These are phyloP conservation scores for Peziza echinospora DNA, from an alignment of 495 filamentous ascomycete genomes.

Conservation along the genomic window DNA sequence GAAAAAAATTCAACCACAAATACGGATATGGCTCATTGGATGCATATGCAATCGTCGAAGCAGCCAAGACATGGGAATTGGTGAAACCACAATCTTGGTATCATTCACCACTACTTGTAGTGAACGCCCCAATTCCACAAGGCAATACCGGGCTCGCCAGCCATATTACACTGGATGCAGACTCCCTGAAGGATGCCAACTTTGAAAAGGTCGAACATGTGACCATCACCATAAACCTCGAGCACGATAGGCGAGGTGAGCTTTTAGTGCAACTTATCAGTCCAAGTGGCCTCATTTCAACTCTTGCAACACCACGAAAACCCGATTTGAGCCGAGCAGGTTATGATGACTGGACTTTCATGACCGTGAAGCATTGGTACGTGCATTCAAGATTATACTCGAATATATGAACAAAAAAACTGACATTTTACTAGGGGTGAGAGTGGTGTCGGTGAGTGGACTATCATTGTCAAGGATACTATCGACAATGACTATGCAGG, in stretches of 20 bases:
- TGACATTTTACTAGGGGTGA: constrained; percentile 46
- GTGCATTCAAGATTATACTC: constrained; percentile 14
- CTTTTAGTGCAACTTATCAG: constrained; percentile 81
- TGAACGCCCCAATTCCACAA: constrained; percentile 69
- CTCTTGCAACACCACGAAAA: constrained; percentile 52
- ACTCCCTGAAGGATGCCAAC: constrained; percentile 62
- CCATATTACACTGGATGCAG: constrained; percentile 50
- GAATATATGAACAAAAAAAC: background rate
- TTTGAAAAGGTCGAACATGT: constrained; percentile 75
- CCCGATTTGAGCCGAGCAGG: constrained; percentile 41
- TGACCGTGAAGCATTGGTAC: constrained; percentile 92
- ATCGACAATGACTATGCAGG: constrained; percentile 53
- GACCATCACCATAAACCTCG: constrained; percentile 90
- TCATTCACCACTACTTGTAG: constrained; percentile 76
- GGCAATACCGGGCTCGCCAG: constrained; percentile 61
- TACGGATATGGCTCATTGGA: constrained; percentile 94
- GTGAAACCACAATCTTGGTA: constrained; percentile 98
- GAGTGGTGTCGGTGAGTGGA: constrained; percentile 70
- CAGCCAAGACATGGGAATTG: constrained; percentile 59
- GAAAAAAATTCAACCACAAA: constrained; percentile 74
- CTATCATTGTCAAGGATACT: constrained; percentile 72
- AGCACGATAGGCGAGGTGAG: constrained; percentile 70
- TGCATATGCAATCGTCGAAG: constrained; percentile 63
- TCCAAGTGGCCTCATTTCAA: constrained; percentile 58
- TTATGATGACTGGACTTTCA: constrained; percentile 97